These are phyloP conservation scores for Trametes cinnabarina DNA, from an alignment of 768 basidiomycete genomes.

Conservation along the genomic window DNA sequence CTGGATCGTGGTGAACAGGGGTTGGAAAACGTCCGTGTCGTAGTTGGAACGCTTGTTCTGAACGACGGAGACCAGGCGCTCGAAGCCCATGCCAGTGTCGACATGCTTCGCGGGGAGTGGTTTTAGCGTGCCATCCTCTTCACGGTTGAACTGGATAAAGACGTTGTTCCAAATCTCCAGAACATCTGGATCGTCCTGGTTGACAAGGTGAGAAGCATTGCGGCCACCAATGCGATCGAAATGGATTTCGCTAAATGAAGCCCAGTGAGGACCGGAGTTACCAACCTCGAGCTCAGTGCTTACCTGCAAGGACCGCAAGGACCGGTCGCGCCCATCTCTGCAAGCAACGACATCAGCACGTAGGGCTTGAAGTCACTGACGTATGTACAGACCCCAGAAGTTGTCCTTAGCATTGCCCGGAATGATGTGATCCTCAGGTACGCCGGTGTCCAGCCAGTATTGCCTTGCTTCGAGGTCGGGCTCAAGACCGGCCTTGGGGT, in stretches of 20 bases:
- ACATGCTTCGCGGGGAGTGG: conserved; percentile 90
- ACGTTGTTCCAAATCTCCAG: conserved; percentile 99
- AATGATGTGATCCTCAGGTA: conserved; percentile 85
- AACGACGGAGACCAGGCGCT: conserved; percentile 90
- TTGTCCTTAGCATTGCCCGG: conserved; percentile 97
- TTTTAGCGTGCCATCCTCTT: conserved; percentile 78
- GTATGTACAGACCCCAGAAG: conserved; percentile 82
- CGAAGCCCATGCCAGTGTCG: conserved; percentile 99
- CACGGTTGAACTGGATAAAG: conserved; percentile 98
- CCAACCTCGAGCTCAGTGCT: neutral
- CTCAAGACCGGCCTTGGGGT: conserved; percentile 77
- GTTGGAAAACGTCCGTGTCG: conserved; percentile 93
- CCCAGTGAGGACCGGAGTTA: neutral
- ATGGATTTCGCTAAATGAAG: conserved; percentile 77
- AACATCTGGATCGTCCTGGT: conserved; percentile 94
- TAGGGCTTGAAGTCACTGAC: too few species aligned
- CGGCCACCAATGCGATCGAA: conserved; percentile 98
- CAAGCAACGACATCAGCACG: neutral
- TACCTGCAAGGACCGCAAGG: conserved; percentile 97
- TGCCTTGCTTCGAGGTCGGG: conserved; percentile 88
- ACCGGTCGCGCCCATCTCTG: conserved; percentile 98
- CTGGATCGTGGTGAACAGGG: conserved; percentile 84
- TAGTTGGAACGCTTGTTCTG: conserved; percentile 95
- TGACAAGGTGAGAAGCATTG: conserved; percentile 89
- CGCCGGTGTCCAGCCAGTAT: conserved; percentile 86